Percentiles rank a stretch among this genome's conserved stretches.
phyloP scores from a whole-genome alignment of 2,329 filamentous ascomycete species.

The Sporothrix inflata region DNA sequence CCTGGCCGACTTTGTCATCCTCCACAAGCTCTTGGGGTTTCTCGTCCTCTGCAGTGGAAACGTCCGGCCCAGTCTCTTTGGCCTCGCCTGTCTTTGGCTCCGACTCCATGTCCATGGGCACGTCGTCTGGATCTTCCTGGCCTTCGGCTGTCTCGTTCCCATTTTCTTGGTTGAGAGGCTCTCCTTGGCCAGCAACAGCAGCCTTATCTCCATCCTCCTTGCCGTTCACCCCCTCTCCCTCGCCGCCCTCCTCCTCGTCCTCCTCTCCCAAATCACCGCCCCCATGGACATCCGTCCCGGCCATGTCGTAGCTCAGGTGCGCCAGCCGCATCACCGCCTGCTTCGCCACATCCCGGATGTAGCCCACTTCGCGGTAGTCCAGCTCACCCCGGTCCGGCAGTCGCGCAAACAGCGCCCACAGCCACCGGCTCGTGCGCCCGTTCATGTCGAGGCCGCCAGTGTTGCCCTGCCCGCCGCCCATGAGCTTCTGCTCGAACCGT shows the following conservation, averaged over 20 bases:
- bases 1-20: slow-evolving; percentile 30
- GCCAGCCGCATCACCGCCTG: slow-evolving; percentile 66
- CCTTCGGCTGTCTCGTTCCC: not conserved
- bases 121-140: slow-evolving; percentile 20
- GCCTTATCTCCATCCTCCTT: slow-evolving; percentile 51
- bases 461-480: slow-evolving; percentile 33
- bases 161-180: slow-evolving; percentile 23
- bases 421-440: slow-evolving; percentile 75
- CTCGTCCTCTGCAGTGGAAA: slow-evolving; percentile 30
- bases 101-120: slow-evolving; percentile 33
- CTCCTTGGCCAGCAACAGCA: slow-evolving; percentile 43
- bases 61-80: slow-evolving; percentile 38
- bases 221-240: slow-evolving; percentile 48
- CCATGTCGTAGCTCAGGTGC: slow-evolving; percentile 58
- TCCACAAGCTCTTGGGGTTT: slow-evolving; percentile 19
- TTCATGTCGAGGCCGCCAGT: slow-evolving; percentile 62
- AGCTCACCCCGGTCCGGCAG: slow-evolving; percentile 76
- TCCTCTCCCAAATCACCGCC: slow-evolving; percentile 45
- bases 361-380: slow-evolving; percentile 73
- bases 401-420: slow-evolving; percentile 79
- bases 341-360: slow-evolving; percentile 78
- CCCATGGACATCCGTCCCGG: slow-evolving; percentile 30
- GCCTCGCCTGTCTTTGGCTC: slow-evolving; percentile 19
- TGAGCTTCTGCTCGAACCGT: slow-evolving; percentile 26
- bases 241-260: slow-evolving; percentile 47